Conservation (phyloP, 2,329 filamentous ascomycete genomes). For the Monosporascus sp. region DNA sequence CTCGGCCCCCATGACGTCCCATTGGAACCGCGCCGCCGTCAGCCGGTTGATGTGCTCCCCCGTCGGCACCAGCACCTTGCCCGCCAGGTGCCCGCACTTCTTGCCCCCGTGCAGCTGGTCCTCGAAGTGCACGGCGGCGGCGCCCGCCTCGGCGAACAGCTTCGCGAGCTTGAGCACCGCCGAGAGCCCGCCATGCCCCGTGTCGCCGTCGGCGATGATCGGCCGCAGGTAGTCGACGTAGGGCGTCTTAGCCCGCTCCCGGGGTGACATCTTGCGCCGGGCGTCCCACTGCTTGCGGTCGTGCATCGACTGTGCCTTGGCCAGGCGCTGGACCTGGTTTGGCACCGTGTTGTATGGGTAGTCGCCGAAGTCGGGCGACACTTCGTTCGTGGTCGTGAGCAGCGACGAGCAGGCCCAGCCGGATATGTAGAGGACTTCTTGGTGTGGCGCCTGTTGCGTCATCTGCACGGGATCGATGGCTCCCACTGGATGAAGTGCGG, state of each 20-base stretch:
- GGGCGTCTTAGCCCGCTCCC: slow-evolving; percentile 68
- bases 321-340: slow-evolving; percentile 92
- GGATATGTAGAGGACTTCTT: slow-evolving; percentile 92
- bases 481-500: slow-evolving; percentile 58
- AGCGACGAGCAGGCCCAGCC: slow-evolving; percentile 97
- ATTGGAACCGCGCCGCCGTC: slow-evolving; percentile 88
- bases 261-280: slow-evolving; percentile 68
- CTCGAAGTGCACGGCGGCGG: slow-evolving; percentile 94
- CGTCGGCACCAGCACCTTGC: slow-evolving; percentile 89
- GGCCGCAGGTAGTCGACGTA: slow-evolving; percentile 91
- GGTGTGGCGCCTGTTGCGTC: slow-evolving; percentile 95
- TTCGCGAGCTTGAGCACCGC: slow-evolving; percentile 95
- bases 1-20: slow-evolving; percentile 96
- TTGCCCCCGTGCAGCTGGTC: slow-evolving; percentile 97
- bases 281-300: slow-evolving; percentile 93
- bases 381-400: slow-evolving; percentile 90
- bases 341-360: slow-evolving; percentile 99
- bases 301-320: slow-evolving; percentile 95
- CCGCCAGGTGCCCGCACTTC: slow-evolving; percentile 94
- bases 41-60: slow-evolving; percentile 96
- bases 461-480: slow-evolving; percentile 99
- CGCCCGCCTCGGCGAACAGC: slow-evolving; percentile 94
- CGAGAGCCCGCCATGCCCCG: slow-evolving; percentile 86
- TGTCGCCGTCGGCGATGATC: slow-evolving; percentile 95
- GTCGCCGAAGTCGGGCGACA: slow-evolving; percentile 95